Percentiles rank a stretch among this genome's conserved stretches.
phyloP scores from a whole-genome alignment of 1,284 basidiomycete genomes.

The Microbotryum scabiosae region DNA sequence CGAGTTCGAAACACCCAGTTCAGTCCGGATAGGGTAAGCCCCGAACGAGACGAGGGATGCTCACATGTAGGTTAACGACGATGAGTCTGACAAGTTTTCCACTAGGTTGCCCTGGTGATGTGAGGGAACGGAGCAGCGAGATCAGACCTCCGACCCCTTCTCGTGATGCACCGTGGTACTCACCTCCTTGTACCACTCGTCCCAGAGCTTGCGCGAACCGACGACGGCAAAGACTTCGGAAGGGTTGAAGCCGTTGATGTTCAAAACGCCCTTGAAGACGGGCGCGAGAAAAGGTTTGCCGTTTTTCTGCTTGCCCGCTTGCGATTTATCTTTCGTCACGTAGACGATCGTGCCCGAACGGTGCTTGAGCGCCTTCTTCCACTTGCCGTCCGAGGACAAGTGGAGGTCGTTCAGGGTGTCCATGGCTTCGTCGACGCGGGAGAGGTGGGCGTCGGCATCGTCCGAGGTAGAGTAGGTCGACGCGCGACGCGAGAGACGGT shows the following conservation, averaged over 20 bases:
- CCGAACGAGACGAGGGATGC: neutral
- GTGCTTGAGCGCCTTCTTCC: conserved; percentile 27
- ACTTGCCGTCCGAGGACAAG: conserved; percentile 5
- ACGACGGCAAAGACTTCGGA: conserved; percentile 34
- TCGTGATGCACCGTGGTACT: neutral
- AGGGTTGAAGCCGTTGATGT: conserved; percentile 32
- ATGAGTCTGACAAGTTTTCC: conserved; percentile 32
- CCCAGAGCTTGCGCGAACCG: conserved; percentile 34
- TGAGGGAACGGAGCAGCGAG: neutral
- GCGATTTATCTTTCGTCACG: conserved; percentile 22
- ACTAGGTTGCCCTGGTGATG: conserved; percentile 33
- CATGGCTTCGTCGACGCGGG: conserved; percentile 13
- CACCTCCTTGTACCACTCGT: conserved; percentile 31
- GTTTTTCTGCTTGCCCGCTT: conserved; percentile 9
- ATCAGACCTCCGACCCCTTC: no score
- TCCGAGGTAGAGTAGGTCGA: conserved; percentile 8
- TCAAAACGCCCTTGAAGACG: conserved; percentile 29
- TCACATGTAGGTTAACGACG: conserved; percentile 35
- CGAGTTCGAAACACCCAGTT: no score
- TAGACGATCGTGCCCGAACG: conserved; percentile 22
- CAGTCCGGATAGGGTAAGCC: no score
- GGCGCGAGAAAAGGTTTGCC: conserved; percentile 13
- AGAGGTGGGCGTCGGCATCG: conserved; percentile 12
- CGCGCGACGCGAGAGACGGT: conserved; percentile 7
- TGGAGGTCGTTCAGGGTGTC: conserved; percentile 16